Percentiles rank a stretch among this genome's conserved stretches.
These are phyloP conservation scores for Phytopythium aichiense DNA, from an alignment of 352 stramenopile species.

Conservation along the genomic window DNA sequence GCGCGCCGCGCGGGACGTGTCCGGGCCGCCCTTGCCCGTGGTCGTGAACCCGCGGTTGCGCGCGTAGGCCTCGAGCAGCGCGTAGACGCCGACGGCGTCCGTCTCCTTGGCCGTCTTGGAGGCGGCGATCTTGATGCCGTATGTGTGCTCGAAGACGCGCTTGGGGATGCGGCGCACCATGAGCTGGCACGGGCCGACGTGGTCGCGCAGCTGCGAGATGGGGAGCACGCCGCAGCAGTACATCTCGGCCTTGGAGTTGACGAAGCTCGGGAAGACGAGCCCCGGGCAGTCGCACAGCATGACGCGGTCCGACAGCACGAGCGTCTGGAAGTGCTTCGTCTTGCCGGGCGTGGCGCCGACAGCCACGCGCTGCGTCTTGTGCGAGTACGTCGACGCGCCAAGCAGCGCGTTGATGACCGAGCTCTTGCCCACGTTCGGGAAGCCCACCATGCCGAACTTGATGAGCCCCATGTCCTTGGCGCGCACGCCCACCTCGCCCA, in stretches of 20 bases:
- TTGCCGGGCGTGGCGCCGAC: conserved; percentile 98
- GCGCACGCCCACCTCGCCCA: conserved; percentile 51
- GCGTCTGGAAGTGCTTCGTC: conserved; percentile 99
- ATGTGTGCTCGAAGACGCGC: conserved; percentile 95
- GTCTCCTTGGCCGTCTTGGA: conserved; percentile 67
- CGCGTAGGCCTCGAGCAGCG: conserved; percentile 76
- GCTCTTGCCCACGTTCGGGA: conserved; percentile 99
- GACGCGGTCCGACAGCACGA: conserved; percentile 95
- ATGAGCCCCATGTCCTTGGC: conserved; percentile 82
- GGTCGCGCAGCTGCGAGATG: conserved; percentile 97
- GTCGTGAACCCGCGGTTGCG: conserved; percentile 91
- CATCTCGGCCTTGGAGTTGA: conserved; percentile 98
- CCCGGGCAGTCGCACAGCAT: conserved; percentile 99
- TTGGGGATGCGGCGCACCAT: conserved; percentile 94
- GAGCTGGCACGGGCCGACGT: conserved; percentile 91
- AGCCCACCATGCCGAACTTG: conserved; percentile 98
- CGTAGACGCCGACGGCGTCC: conserved; percentile 75
- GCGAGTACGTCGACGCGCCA: conserved; percentile 92
- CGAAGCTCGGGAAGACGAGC: conserved; percentile 99
- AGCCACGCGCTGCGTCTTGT: conserved; percentile 94
- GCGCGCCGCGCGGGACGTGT: conserved; percentile 93
- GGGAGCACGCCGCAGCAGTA: conserved; percentile 98
- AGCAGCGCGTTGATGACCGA: conserved; percentile 99
- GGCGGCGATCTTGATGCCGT: conserved; percentile 92
- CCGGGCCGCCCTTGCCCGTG: conserved; percentile 91